These are phyloP conservation scores for Cryphonectria nitschkei DNA, from an alignment of 2,329 filamentous ascomycete genomes.

Conservation along the genomic window DNA sequence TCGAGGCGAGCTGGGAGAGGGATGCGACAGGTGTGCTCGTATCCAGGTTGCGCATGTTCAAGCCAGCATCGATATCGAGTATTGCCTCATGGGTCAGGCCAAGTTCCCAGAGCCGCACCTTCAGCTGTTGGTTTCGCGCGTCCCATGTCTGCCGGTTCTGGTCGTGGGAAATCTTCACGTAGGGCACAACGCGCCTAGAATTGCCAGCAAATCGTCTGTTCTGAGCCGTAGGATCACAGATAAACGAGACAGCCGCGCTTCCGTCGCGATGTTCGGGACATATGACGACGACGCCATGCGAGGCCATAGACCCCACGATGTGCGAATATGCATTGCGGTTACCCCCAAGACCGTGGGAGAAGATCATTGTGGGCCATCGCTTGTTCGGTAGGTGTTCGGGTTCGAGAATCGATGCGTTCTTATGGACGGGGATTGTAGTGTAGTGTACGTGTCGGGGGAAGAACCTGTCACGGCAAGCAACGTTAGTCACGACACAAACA, in stretches of 20 bases:
- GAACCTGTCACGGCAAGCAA: constrained; percentile 48
- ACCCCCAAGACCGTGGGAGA: constrained; percentile 84
- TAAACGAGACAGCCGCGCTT: constrained; percentile 73
- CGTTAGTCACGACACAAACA: constrained; percentile 12
- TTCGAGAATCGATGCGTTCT: constrained; percentile 68
- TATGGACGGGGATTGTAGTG: constrained; percentile 71
- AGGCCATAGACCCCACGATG: constrained; percentile 75
- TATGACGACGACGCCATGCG: constrained; percentile 78
- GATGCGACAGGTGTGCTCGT: constrained; percentile 47
- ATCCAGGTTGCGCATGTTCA: constrained; percentile 56
- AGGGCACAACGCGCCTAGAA: constrained; percentile 47
- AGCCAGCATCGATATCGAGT: constrained; percentile 64
- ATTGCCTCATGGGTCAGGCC: constrained; percentile 71
- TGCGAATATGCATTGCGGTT: constrained; percentile 86
- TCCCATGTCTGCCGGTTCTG: constrained; percentile 68
- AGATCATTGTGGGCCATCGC: constrained; percentile 81
- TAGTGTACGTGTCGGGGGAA: constrained; percentile 74
- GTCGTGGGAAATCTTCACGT: constrained; percentile 62
- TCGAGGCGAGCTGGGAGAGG: constrained; percentile 62
- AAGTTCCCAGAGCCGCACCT: constrained; percentile 79
- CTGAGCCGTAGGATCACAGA: constrained; percentile 63
- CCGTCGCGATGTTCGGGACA: constrained; percentile 85
- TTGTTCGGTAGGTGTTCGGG: constrained; percentile 47
- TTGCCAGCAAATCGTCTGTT: constrained; percentile 41
- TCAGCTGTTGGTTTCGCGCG: constrained; percentile 70